Conservation (phyloP, 1,139 yeast species). For the Pneumocystis murina region DNA sequence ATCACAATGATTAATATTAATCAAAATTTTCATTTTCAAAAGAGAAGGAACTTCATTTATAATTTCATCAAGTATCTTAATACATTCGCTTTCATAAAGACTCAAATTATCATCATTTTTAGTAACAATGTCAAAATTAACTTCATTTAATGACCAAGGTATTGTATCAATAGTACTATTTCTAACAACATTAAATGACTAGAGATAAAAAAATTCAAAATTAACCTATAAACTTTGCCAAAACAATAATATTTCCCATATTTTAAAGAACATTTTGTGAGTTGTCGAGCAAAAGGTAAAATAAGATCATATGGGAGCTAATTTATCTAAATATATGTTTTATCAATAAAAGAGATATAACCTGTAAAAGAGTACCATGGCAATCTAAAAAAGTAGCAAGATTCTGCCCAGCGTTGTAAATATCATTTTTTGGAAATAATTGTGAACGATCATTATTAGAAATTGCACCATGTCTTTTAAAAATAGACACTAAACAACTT, state of each 20-base stretch:
- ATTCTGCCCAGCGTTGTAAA: conserved; percentile 33
- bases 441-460: conserved; percentile 34
- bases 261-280: too few species aligned
- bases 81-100: conserved; percentile 70
- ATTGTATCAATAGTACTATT: conserved; percentile 34
- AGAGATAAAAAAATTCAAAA: conserved; percentile 61
- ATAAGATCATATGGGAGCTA: conserved; percentile 33
- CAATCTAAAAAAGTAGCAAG: conserved; percentile 61
- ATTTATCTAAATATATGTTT: not conserved
- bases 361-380: conserved; percentile 71
- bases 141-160: conserved; percentile 65
- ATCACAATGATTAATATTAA: conserved; percentile 67
- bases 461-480: conserved; percentile 73
- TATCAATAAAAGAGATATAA: conserved; percentile 46
- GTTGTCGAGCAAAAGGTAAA: not conserved
- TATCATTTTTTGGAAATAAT: conserved; percentile 68
- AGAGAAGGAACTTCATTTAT: conserved; percentile 51
- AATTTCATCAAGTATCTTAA: conserved; percentile 67
- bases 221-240: conserved; percentile 4
- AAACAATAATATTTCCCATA: not conserved
- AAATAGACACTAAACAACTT: conserved; percentile 42
- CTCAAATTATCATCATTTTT: conserved; percentile 34
- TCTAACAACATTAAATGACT: conserved; percentile 35
- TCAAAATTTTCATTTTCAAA: conserved; percentile 36
- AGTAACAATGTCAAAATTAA: conserved; percentile 70